Base-by-base conservation (phyloP, 345 rosid genomes). In the Salix koriyanagi region DNA sequence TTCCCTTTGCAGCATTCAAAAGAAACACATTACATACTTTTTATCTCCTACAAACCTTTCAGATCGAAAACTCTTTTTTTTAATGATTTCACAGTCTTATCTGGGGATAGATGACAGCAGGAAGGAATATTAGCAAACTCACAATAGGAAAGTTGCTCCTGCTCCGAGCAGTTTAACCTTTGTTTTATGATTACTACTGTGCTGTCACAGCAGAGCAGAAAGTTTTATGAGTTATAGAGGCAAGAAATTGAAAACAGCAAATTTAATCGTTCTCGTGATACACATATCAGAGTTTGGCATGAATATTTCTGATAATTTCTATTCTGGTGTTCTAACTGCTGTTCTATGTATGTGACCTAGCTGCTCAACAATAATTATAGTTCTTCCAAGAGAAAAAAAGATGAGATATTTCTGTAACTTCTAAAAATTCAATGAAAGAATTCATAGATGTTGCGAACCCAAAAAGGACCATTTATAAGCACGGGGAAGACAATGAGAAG, bases 401-500 rank as follows among this genome's bases (percentile, higher is more conserved):
- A 72, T 70, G 78, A 37, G 25, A 52, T 66, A 61, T 73, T 66
- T 60, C 77, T 85, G 37, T 84, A 76, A 85, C 32, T 74, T 81
- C 69, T 76, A 79, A 79, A 65, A 79, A 81, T 80, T 84, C 85
- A 86, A 85, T 85, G 78, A 88, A 89, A 85, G 91, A 89, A 88
- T 89, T 75, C 81, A 80, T 76, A 84, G 79, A 69, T 70, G 72
- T 78, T 74, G 66, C 75, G n/a, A 58, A 19, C 61, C 26, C 79
- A 83, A 84, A 75, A 75, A 76, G 54, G 69, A 64, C 73, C 72
- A 73, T 64, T 75, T 69, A 73, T 28, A 41, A 62, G 65, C 39
- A 36, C 37, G 23, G 32, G 80, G 73, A 41, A 65, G 81, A 69
- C 41, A 42, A 69, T 67, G 65, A 37, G 18, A 62, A 0, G 54